These are phyloP conservation scores for Pseudotsuga menziesii DNA, from an alignment of 75 land plant species.

Conservation along the genomic window DNA sequence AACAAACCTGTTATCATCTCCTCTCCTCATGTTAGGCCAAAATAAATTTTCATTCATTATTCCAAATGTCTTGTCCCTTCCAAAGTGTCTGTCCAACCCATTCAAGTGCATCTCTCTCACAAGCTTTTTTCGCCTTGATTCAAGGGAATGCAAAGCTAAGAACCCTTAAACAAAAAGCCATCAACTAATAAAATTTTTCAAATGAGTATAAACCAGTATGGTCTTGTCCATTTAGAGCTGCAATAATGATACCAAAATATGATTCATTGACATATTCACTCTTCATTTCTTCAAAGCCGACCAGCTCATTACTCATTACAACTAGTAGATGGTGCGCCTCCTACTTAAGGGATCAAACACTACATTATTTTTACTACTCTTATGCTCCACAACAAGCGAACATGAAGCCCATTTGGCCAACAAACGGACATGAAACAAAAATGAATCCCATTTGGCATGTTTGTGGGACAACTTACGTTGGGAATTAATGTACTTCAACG, in stretches of 20 bases:
- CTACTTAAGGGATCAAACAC: neutral
- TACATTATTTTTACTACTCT: neutral
- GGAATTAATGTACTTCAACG: too few species aligned
- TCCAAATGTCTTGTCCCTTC: neutral
- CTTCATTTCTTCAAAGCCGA: neutral
- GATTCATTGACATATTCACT: neutral
- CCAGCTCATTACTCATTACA: neutral
- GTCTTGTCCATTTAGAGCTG: neutral
- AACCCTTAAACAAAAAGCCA: neutral
- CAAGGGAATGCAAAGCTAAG: too few species aligned
- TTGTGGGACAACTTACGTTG: neutral
- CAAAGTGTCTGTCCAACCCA: neutral
- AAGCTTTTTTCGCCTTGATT: too few species aligned
- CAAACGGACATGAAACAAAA: too few species aligned
- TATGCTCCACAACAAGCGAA: neutral
- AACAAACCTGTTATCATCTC: neutral
- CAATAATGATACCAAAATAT: neutral
- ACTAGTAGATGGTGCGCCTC: neutral
- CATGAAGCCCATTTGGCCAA: too few species aligned
- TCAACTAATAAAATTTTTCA: too few species aligned
- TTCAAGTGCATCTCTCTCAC: neutral
- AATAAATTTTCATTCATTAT: too few species aligned
- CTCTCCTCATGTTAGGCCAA: too few species aligned
- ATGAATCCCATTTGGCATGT: neutral
- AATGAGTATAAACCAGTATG: neutral